phyloP scores from a whole-genome alignment of 202 grass and related monocot genomes.

The Schoenoplectus triqueter region DNA sequence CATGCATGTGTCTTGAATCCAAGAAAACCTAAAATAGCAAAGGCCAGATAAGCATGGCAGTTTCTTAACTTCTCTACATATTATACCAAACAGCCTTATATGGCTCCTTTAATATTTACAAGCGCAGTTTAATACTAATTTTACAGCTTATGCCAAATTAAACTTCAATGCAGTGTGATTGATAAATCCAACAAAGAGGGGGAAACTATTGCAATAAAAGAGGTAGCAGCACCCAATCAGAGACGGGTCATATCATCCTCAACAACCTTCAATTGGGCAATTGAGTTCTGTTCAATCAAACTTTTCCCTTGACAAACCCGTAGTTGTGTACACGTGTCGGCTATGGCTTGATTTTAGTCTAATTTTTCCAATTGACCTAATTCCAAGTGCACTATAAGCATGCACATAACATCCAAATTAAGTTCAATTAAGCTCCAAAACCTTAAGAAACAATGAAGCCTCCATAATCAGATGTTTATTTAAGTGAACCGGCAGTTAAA shows the following conservation, averaged over 20 bases:
- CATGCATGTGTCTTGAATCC: slow-evolving; percentile 75
- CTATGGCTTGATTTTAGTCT: not conserved
- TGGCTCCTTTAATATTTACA: not conserved
- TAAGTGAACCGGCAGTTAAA: not conserved
- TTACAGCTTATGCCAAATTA: not conserved
- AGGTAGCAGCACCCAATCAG: not conserved
- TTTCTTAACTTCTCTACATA: not conserved
- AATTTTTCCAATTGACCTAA: slow-evolving; percentile 5
- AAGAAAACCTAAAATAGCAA: slow-evolving; percentile 79
- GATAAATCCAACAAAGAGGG: not conserved
- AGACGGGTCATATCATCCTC: not conserved
- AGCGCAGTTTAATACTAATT: not conserved
- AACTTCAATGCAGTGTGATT: not conserved
- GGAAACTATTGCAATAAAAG: not conserved
- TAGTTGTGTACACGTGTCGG: not conserved
- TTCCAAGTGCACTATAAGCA: not conserved
- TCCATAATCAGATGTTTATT: not conserved
- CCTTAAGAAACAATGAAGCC: not conserved
- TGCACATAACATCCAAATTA: not conserved
- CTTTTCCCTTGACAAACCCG: not conserved
- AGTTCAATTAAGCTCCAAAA: not conserved
- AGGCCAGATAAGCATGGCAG: not conserved
- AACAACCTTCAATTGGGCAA: not conserved
- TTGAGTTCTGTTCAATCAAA: not conserved
- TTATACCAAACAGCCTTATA: not conserved